A percentile compares a stretch with the other conserved stretches of the same genome.
Evolutionary conservation across 768 basidiomycete species (phyloP).

Genomic region (Pleurotus giganteus): DNA sequence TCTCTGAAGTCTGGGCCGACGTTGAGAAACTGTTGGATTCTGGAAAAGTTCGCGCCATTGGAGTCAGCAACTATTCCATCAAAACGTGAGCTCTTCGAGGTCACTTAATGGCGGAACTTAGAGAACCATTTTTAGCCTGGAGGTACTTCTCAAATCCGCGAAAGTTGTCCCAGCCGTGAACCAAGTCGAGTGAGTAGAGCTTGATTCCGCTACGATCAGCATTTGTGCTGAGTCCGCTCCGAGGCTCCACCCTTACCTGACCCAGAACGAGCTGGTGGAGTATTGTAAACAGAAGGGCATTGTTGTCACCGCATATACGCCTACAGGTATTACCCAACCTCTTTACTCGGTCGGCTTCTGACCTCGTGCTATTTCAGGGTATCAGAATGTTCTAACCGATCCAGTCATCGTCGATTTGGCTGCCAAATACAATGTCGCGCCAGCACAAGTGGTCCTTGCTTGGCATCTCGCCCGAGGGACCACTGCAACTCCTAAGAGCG

Average conservation of each 20-base stretch:
- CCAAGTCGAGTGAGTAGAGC: slow-evolving; percentile 40
- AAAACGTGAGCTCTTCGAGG: slow-evolving; percentile 45
- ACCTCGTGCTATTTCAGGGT: slow-evolving; percentile 25
- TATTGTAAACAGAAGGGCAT: slow-evolving; percentile 52
- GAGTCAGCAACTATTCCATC: slow-evolving; percentile 60
- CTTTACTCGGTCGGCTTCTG: background rate
- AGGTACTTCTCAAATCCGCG: slow-evolving; percentile 36
- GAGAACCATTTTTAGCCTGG: slow-evolving; percentile 26
- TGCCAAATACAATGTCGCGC: slow-evolving; percentile 41
- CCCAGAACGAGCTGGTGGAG: slow-evolving; percentile 42
- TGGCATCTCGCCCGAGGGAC: slow-evolving; percentile 50
- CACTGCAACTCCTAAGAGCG: slow-evolving; percentile 46
- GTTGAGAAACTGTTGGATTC: slow-evolving; percentile 48
- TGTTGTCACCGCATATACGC: slow-evolving; percentile 46
- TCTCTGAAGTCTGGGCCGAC: slow-evolving; percentile 47
- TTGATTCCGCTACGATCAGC: background rate
- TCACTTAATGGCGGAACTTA: too few relatives aligned
- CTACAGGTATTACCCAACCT: slow-evolving; percentile 34
- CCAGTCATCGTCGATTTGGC: slow-evolving; percentile 43
- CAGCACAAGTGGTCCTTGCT: slow-evolving; percentile 47
- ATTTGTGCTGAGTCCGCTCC: too few relatives aligned
- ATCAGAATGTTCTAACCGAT: slow-evolving; percentile 42
- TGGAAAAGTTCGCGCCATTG: slow-evolving; percentile 49
- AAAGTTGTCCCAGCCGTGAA: slow-evolving; percentile 46
- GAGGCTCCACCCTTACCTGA: slow-evolving; percentile 50